These are phyloP conservation scores for Diaporthe sp. DNA, from an alignment of 2,329 filamentous ascomycete genomes.

Conservation along the genomic window DNA sequence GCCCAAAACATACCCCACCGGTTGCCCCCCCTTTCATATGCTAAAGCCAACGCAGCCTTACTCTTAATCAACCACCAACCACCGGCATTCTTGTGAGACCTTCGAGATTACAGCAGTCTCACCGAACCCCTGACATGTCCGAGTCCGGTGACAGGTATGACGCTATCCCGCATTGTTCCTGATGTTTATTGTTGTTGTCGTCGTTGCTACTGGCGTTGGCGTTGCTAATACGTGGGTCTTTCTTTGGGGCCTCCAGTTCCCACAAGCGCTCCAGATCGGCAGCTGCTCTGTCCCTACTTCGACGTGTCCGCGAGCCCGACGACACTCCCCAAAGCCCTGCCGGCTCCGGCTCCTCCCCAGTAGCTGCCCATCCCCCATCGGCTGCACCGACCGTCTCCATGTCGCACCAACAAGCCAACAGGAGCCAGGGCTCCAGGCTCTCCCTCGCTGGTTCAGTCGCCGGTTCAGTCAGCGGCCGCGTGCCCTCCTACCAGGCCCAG, in stretches of 20 bases:
- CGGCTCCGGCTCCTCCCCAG: constrained; percentile 46
- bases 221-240: constrained; percentile 25
- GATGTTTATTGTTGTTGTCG: neutral
- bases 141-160: constrained; percentile 38
- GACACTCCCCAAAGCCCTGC: constrained; percentile 51
- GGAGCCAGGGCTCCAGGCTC: constrained; percentile 61
- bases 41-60: constrained; percentile 14
- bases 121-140: constrained; percentile 28
- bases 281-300: constrained; percentile 64
- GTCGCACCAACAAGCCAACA: constrained; percentile 52
- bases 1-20: constrained; percentile 5
- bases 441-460: constrained; percentile 57
- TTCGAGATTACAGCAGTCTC: constrained; percentile 15
- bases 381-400: constrained; percentile 50
- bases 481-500: constrained; percentile 51
- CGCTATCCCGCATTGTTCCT: neutral
- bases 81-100: constrained; percentile 17
- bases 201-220: neutral
- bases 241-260: constrained; percentile 26
- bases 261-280: constrained; percentile 69
- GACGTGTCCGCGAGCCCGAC: constrained; percentile 62
- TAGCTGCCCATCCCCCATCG: constrained; percentile 50
- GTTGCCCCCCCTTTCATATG: constrained; percentile 12
- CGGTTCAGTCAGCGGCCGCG: constrained; percentile 55
- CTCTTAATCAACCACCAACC: constrained; percentile 16